These are phyloP conservation scores for Biscutella laevigata DNA, from an alignment of 441 rosid species.

Conservation along the genomic window DNA sequence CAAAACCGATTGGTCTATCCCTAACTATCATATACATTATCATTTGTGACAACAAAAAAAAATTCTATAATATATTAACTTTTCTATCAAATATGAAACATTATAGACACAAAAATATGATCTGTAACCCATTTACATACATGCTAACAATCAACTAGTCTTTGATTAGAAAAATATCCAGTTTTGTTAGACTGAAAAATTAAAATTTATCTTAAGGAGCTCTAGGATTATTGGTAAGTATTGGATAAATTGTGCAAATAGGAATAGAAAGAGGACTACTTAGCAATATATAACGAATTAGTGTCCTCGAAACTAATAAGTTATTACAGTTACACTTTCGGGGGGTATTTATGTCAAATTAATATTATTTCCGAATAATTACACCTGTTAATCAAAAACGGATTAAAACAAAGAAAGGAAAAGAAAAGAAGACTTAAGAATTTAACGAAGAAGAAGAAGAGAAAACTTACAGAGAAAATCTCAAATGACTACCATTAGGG, in stretches of 20 bases:
- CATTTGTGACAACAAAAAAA: no score
- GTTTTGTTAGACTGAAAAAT: no score
- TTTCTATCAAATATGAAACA: no score
- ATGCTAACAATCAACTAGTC: no score
- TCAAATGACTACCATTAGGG: conserved; percentile 52
- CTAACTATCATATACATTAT: no score
- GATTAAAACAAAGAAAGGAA: background rate
- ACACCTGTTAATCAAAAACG: conserved; percentile 13
- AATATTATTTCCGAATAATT: background rate
- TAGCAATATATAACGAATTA: background rate
- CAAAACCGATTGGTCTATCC: no score
- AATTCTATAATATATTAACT: no score
- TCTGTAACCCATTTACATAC: no score
- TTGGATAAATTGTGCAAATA: background rate
- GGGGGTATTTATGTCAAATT: conserved; percentile 12
- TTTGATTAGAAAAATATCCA: no score
- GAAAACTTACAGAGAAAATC: conserved; percentile 17
- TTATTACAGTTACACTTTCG: conserved; percentile 3
- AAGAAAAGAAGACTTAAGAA: background rate
- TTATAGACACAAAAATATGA: no score
- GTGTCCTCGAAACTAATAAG: background rate
- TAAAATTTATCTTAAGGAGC: no score
- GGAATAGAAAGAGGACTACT: background rate
- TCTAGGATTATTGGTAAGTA: no score
- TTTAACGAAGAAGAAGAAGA: background rate